phyloP scores from a whole-genome alignment of 306 rosid species.

The Cucumis sativus region DNA sequence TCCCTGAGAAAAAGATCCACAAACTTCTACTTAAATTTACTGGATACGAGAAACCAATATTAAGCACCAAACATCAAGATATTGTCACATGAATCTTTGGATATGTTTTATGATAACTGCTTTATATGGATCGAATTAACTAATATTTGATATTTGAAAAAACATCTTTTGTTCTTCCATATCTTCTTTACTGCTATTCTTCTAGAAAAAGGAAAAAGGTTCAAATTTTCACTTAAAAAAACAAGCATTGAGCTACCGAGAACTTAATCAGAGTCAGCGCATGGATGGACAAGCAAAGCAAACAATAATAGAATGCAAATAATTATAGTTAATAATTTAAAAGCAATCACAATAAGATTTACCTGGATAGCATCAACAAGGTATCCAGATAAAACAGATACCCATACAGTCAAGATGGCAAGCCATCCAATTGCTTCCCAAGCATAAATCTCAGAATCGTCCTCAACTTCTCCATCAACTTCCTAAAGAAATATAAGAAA shows the following conservation, averaged over 20 bases:
- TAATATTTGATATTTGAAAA: neutral
- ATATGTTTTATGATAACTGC: neutral
- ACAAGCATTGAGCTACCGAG: neutral
- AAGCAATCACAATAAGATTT: neutral
- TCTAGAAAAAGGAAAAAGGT: neutral
- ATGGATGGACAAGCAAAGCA: neutral
- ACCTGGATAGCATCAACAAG: conserved; percentile 86
- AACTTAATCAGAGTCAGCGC: neutral
- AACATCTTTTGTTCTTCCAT: neutral
- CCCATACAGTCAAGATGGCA: conserved; percentile 63
- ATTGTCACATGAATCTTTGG: neutral
- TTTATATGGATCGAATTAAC: neutral
- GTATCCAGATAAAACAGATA: conserved; percentile 77
- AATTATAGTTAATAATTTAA: neutral
- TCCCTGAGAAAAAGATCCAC: conserved; percentile 39
- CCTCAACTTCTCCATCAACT: conserved; percentile 42
- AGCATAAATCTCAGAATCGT: conserved; percentile 45
- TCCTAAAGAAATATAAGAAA: neutral
- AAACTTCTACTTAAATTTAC: neutral
- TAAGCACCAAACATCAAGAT: neutral
- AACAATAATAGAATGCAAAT: neutral
- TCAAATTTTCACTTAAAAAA: neutral
- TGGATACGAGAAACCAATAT: neutral
- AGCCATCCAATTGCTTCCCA: conserved; percentile 92
- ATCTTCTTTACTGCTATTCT: neutral